These are phyloP conservation scores for Apiotrichum gracile DNA, from an alignment of 1,284 basidiomycete genomes.

Conservation along the genomic window DNA sequence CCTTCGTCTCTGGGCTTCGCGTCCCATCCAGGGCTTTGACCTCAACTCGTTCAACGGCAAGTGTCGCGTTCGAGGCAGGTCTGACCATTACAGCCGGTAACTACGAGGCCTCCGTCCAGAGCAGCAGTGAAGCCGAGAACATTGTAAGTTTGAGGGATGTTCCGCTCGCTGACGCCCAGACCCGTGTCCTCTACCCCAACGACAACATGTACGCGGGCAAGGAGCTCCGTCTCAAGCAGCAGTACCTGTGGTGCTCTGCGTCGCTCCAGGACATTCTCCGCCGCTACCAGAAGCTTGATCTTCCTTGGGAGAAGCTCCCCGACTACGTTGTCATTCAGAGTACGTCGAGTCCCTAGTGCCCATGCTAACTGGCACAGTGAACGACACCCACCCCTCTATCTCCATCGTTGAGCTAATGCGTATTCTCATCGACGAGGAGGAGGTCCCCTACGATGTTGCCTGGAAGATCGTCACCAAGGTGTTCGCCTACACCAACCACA, in stretches of 20 bases:
- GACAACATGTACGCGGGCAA: slow-evolving; percentile 60
- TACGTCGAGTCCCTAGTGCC: slow-evolving; percentile 3
- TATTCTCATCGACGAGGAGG: slow-evolving; percentile 73
- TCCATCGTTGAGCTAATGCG: slow-evolving; percentile 93
- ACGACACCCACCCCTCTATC: slow-evolving; percentile 83
- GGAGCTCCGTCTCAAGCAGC: slow-evolving; percentile 85
- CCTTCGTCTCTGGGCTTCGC: slow-evolving; percentile 57
- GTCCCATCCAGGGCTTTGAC: slow-evolving; percentile 86
- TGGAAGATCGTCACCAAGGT: slow-evolving; percentile 82
- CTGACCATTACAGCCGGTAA: slow-evolving; percentile 58
- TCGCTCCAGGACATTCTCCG: slow-evolving; percentile 75
- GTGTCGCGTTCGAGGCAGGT: slow-evolving; percentile 5
- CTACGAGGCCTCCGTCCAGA: slow-evolving; percentile 78
- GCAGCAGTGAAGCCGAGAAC: slow-evolving; percentile 78
- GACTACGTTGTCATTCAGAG: slow-evolving; percentile 80
- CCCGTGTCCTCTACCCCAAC: slow-evolving; percentile 67
- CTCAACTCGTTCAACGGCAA: slow-evolving; percentile 81
- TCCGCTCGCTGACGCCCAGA: slow-evolving; percentile 39
- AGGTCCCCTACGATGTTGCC: slow-evolving; percentile 70
- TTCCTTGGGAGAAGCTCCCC: slow-evolving; percentile 54
- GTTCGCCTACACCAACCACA: slow-evolving; percentile 92
- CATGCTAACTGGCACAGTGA: slow-evolving; percentile 23
- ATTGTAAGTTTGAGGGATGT: slow-evolving; percentile 51
- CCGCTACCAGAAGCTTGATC: slow-evolving; percentile 48
- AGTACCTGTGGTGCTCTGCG: slow-evolving; percentile 71